Percentiles rank a stretch among this genome's conserved stretches.
Evolutionary conservation across 306 rosid genomes (phyloP).

Genomic region (Fragaria vesca): DNA sequence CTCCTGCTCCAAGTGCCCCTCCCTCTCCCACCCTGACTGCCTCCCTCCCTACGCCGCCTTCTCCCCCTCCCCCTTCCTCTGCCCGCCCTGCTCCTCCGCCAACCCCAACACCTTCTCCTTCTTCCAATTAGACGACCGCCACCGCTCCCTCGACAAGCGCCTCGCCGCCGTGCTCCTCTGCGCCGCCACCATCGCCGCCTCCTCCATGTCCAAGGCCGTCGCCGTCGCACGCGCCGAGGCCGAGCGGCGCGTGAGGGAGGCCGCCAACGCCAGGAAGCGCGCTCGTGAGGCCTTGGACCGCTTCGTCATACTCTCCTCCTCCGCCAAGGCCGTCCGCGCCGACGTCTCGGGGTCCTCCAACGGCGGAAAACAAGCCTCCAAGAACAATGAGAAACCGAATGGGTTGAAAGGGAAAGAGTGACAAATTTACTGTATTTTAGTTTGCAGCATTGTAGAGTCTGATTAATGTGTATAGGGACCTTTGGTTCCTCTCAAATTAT

Average conservation of each 20-base stretch:
- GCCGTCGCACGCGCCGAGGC: slow-evolving; percentile 36
- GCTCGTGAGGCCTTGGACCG: slow-evolving; percentile 58
- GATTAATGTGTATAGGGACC: background rate
- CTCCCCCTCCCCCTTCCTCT: slow-evolving; percentile 35
- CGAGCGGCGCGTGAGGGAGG: slow-evolving; percentile 53
- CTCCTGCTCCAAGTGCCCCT: slow-evolving; percentile 64
- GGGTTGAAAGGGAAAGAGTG: background rate
- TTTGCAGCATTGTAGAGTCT: background rate
- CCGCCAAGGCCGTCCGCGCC: background rate
- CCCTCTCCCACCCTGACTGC: slow-evolving; percentile 66
- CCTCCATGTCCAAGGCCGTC: slow-evolving; percentile 39
- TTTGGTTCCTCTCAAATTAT: background rate
- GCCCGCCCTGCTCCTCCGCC: slow-evolving; percentile 56
- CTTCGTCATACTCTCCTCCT: slow-evolving; percentile 16
- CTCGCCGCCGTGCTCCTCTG: slow-evolving; percentile 49
- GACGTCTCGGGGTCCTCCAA: background rate
- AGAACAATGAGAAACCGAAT: background rate
- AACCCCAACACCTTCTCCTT: slow-evolving; percentile 42
- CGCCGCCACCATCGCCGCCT: slow-evolving; percentile 57
- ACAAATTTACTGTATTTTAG: background rate
- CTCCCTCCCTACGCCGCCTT: slow-evolving; percentile 39
- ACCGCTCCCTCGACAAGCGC: slow-evolving; percentile 31
- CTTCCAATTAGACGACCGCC: slow-evolving; percentile 38
- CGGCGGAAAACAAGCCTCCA: background rate
- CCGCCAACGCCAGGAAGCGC: slow-evolving; percentile 53